Base-by-base conservation (phyloP, 257 asterid genomes). In the Ilex asprella region DNA sequence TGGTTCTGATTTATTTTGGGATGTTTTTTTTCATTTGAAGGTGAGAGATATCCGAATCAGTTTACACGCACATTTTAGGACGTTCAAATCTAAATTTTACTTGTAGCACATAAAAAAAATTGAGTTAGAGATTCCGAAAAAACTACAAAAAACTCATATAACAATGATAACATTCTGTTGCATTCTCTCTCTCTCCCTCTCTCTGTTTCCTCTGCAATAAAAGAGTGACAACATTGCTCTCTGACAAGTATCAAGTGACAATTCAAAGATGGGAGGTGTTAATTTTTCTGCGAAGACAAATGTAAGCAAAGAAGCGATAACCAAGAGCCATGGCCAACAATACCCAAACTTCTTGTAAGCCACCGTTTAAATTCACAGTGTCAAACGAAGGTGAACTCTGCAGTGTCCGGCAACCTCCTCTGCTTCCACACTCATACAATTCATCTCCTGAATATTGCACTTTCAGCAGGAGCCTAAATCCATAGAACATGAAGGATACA, bases 341-440 rank as follows among this genome's bases (percentile, higher is more conserved):
- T 46, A 89, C 77, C 98, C 97, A 92, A 55, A 88, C 91, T 76
- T 92, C 97, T 55, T 67, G 63, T 21, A 86, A 59, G 54, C 95
- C 98, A 11, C 97, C 96, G 55, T 67, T 72, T 67, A 92, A 74
- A 49, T 78, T 68, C 9, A 88, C 80, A 0, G 97, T 88, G 79
- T 86, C 97, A 56, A 91, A 91, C 4, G 97, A 82, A 30, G 98
- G 97, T 16, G 98, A 91, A 68, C 69, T 91, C 67, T 88, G 98
- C 62, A 92, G 81, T 10, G 57, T 74, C 59, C 80, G 67, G 63
- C 98, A 92, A 0, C 97, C 98, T 0, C 69, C 76, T 49, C 58
- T 32, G 86, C 91, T 86, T 49, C 60, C 81, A 39, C 98, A 92
- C 68, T 88, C 97, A 5, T 77, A 92, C 68, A 85, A 31, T 53